These are phyloP conservation scores for Fennellomyces sp. DNA, from an alignment of 371 early-diverging fungal species.

Conservation along the genomic window DNA sequence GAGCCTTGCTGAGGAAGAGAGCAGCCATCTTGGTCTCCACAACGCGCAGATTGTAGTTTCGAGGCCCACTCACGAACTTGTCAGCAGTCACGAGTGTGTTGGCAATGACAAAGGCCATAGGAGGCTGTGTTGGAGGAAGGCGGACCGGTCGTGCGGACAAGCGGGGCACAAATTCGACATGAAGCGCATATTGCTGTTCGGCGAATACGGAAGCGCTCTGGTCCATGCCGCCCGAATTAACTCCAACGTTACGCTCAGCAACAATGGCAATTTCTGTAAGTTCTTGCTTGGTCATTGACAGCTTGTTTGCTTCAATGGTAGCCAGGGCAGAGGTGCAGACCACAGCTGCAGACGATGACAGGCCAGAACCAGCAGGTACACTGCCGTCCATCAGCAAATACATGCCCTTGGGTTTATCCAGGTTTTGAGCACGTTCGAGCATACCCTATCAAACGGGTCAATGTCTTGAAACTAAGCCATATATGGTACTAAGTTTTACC, in stretches of 20 bases:
- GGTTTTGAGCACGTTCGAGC: constrained; percentile 54
- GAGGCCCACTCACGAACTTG: constrained; percentile 88
- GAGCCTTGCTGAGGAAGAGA: constrained; percentile 62
- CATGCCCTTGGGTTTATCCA: constrained; percentile 69
- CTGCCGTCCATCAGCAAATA: constrained; percentile 74
- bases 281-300: constrained; percentile 60
- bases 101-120: constrained; percentile 85
- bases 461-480: not conserved
- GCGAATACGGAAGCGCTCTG: constrained; percentile 89
- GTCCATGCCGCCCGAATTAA: constrained; percentile 91
- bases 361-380: constrained; percentile 86
- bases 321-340: constrained; percentile 81
- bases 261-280: constrained; percentile 79
- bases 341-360: constrained; percentile 87
- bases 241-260: constrained; percentile 84
- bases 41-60: constrained; percentile 92
- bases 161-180: constrained; percentile 86
- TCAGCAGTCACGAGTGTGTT: constrained; percentile 88
- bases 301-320: constrained; percentile 58
- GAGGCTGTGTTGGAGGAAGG: constrained; percentile 56
- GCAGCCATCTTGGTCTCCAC: constrained; percentile 91
- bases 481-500: constrained; percentile 28
- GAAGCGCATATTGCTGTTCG: constrained; percentile 68
- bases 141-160: constrained; percentile 68
- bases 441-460: constrained; percentile 52